phyloP scores from a whole-genome alignment of 75 land plant genomes.

The Sequoiadendron giganteum region DNA sequence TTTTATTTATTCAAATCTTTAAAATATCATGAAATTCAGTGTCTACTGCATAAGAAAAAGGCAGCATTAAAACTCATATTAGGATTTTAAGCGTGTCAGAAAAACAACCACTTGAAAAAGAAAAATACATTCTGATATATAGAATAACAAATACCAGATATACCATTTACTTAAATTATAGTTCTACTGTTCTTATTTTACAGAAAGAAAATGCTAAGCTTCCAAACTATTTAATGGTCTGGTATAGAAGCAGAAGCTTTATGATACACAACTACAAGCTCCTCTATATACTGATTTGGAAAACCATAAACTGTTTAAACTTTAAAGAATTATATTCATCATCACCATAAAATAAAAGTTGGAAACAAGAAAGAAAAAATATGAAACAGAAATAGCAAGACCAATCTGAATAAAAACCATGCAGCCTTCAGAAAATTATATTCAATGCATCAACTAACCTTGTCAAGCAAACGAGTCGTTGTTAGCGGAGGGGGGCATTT shows the following conservation, averaged over 20 bases:
- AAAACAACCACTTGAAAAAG: too few species aligned
- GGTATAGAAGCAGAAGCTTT: not conserved
- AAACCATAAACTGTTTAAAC: not conserved
- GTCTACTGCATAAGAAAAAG: too few species aligned
- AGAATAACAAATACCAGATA: too few species aligned
- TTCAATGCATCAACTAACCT: constrained; percentile 42
- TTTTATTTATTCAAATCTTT: not conserved
- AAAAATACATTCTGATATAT: too few species aligned
- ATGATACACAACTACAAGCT: not conserved
- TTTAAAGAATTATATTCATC: not conserved
- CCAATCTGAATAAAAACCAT: not conserved
- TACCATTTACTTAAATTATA: too few species aligned
- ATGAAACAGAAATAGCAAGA: not conserved
- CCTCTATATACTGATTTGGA: not conserved
- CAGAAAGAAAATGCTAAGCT: too few species aligned
- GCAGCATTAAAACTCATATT: too few species aligned
- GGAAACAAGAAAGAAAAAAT: not conserved
- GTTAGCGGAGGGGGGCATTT: constrained; percentile 96
- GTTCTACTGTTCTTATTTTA: too few species aligned
- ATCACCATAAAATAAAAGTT: not conserved
- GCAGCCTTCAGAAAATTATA: not conserved
- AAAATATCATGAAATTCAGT: too few species aligned
- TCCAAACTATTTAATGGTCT: not conserved
- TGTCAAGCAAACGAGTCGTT: constrained; percentile 83
- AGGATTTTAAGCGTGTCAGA: too few species aligned